Evolutionary conservation across 1,284 basidiomycete species (phyloP).

Genomic region (Pyrrhoderma lamaoense): DNA sequence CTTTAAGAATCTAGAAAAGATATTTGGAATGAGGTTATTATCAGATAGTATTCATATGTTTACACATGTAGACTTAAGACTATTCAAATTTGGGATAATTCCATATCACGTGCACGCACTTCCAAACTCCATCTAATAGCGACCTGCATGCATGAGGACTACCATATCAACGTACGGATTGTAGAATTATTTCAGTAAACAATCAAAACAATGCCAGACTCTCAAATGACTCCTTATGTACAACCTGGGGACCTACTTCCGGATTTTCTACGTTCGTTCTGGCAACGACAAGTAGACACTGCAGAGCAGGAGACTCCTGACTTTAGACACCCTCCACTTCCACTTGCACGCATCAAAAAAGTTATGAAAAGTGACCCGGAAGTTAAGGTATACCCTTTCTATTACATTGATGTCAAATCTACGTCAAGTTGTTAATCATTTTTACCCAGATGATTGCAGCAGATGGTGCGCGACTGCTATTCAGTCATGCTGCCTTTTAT

Average conservation of each 20-base stretch:
- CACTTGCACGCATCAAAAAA: slow-evolving; percentile 90
- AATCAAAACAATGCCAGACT: slow-evolving; percentile 10
- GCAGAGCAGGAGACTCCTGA: slow-evolving; percentile 80
- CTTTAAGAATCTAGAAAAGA: too few species aligned
- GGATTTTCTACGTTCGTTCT: slow-evolving; percentile 73
- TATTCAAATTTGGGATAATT: too few species aligned
- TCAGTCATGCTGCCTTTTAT: not conserved
- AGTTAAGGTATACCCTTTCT: too few species aligned
- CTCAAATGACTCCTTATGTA: slow-evolving; percentile 37
- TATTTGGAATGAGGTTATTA: too few species aligned
- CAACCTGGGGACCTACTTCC: slow-evolving; percentile 70
- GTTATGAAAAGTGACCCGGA: slow-evolving; percentile 98
- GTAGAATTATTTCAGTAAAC: not conserved
- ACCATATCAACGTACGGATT: too few species aligned
- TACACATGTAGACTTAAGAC: too few species aligned
- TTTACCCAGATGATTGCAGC: slow-evolving; percentile 83
- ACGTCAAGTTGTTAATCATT: too few species aligned
- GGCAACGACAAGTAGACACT: slow-evolving; percentile 74
- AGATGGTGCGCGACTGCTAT: slow-evolving; percentile 76
- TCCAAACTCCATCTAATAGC: too few species aligned
- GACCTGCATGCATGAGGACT: too few species aligned
- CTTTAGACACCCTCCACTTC: slow-evolving; percentile 79
- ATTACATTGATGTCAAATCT: too few species aligned
- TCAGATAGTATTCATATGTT: too few species aligned
- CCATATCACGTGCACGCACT: too few species aligned